Percentiles rank a stretch among this genome's conserved stretches.
phyloP scores from a whole-genome alignment of 768 basidiomycete species.

The Fomitopsis pulvina region DNA sequence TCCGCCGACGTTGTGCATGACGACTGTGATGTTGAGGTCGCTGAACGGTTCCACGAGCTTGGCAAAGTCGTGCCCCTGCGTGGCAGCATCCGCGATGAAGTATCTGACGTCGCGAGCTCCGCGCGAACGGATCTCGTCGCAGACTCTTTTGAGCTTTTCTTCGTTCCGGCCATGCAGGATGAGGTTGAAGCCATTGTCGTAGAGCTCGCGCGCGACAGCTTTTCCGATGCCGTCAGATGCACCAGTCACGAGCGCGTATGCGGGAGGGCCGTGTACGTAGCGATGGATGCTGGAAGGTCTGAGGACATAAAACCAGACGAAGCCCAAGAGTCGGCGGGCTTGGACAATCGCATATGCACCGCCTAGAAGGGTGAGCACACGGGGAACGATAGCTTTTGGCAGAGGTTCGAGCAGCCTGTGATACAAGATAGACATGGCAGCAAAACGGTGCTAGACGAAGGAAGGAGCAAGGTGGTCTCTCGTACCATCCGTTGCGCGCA shows the following conservation, averaged over 20 bases:
- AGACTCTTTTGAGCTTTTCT: slow-evolving; percentile 17
- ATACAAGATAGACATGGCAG: too few relatives aligned
- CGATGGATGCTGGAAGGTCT: slow-evolving; percentile 13
- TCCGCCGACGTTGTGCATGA: slow-evolving; percentile 21
- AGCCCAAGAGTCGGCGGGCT: neutral
- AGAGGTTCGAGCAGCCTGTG: too few relatives aligned
- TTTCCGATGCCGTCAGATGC: slow-evolving; percentile 26
- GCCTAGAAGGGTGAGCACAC: neutral
- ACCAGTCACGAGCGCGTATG: slow-evolving; percentile 23
- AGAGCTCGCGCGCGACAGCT: slow-evolving; percentile 19
- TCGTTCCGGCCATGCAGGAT: slow-evolving; percentile 23
- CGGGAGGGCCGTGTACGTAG: slow-evolving; percentile 16
- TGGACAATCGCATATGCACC: neutral
- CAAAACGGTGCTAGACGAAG: too few relatives aligned
- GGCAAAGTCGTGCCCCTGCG: slow-evolving; percentile 14
- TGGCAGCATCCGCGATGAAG: slow-evolving; percentile 19
- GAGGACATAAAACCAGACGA: slow-evolving; percentile 18
- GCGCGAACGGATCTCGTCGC: too few relatives aligned
- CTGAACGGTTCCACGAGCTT: slow-evolving; percentile 13
- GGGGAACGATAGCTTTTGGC: too few relatives aligned
- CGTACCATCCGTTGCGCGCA: too few relatives aligned
- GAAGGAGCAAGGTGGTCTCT: too few relatives aligned
- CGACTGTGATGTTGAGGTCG: slow-evolving; percentile 19
- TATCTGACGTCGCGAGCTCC: slow-evolving; percentile 18
- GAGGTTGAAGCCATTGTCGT: slow-evolving; percentile 21